Conservation (phyloP, 148 eudicot genomes). For the Mesembryanthemum crystallinum region DNA sequence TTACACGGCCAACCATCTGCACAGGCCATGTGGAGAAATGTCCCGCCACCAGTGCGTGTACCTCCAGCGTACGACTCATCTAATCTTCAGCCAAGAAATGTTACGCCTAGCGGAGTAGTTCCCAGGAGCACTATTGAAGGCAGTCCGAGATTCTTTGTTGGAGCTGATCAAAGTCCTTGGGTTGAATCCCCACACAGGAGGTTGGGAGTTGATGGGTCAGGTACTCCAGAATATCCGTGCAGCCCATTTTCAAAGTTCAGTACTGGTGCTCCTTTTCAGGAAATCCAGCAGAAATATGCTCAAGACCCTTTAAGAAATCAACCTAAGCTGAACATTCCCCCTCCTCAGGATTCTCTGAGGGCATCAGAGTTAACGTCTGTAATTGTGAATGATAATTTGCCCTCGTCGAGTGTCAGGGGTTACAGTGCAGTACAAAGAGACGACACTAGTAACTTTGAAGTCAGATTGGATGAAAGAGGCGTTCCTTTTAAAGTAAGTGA, state of each 20-base stretch:
- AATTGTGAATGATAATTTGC: slow-evolving; percentile 27
- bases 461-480: slow-evolving; percentile 34
- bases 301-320: slow-evolving; percentile 38
- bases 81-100: slow-evolving; percentile 48
- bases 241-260: slow-evolving; percentile 35
- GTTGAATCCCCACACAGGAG: slow-evolving; percentile 54
- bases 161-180: slow-evolving; percentile 60
- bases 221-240: slow-evolving; percentile 46
- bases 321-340: slow-evolving; percentile 26
- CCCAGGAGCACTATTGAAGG: slow-evolving; percentile 46
- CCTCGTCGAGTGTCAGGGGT: slow-evolving; percentile 24
- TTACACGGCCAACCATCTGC: slow-evolving; percentile 51
- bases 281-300: slow-evolving; percentile 30
- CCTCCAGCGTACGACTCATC: slow-evolving; percentile 49
- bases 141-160: slow-evolving; percentile 51
- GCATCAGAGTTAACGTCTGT: slow-evolving; percentile 30
- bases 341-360: slow-evolving; percentile 27
- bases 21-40: slow-evolving; percentile 55
- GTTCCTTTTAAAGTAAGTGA: slow-evolving; percentile 27
- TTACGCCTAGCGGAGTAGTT: slow-evolving; percentile 39
- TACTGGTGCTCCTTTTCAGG: slow-evolving; percentile 32
- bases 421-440: slow-evolving; percentile 30
- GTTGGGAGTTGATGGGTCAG: slow-evolving; percentile 47
- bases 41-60: slow-evolving; percentile 45
- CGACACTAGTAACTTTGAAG: slow-evolving; percentile 28